Conservation (phyloP, 768 basidiomycete genomes). For the Boletus pseudopeckii region DNA sequence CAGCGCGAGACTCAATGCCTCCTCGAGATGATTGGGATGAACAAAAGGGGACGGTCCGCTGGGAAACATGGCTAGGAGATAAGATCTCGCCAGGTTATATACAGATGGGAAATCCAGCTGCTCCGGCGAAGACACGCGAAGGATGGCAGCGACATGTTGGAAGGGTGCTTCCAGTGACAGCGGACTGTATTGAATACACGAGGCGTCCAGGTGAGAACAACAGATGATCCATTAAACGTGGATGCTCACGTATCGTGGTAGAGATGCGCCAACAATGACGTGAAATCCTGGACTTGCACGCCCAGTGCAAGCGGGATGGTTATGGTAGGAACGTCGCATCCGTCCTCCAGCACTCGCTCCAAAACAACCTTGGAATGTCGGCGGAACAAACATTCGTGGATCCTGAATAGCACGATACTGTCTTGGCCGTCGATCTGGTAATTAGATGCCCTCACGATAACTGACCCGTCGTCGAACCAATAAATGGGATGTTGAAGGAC, state of each 20-base stretch:
- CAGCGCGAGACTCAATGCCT: slow-evolving; percentile 51
- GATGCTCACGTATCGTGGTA: slow-evolving; percentile 65
- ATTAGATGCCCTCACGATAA: slow-evolving; percentile 45
- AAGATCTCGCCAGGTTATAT: slow-evolving; percentile 41
- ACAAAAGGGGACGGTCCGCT: slow-evolving; percentile 42
- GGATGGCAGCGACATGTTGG: slow-evolving; percentile 45
- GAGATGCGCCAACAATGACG: slow-evolving; percentile 55
- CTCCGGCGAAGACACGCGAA: slow-evolving; percentile 54
- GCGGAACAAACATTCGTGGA: slow-evolving; percentile 51
- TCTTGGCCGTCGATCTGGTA: slow-evolving; percentile 8
- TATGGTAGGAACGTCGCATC: slow-evolving; percentile 15
- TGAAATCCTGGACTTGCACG: slow-evolving; percentile 47
- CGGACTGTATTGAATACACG: slow-evolving; percentile 40
- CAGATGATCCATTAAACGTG: not conserved
- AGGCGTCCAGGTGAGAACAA: not conserved
- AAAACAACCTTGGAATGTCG: slow-evolving; percentile 42
- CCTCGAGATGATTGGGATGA: slow-evolving; percentile 44
- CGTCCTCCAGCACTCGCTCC: slow-evolving; percentile 1
- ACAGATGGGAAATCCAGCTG: slow-evolving; percentile 57
- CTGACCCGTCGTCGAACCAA: slow-evolving; percentile 67
- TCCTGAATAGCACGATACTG: slow-evolving; percentile 43
- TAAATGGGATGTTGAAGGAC: slow-evolving; percentile 43
- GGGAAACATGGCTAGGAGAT: slow-evolving; percentile 48
- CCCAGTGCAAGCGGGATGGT: slow-evolving; percentile 37
- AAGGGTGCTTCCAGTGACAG: slow-evolving; percentile 44